Evolutionary conservation across 225 moss, liverwort and hornwort genomes (phyloP).

Genomic region (Neckera pumila): DNA sequence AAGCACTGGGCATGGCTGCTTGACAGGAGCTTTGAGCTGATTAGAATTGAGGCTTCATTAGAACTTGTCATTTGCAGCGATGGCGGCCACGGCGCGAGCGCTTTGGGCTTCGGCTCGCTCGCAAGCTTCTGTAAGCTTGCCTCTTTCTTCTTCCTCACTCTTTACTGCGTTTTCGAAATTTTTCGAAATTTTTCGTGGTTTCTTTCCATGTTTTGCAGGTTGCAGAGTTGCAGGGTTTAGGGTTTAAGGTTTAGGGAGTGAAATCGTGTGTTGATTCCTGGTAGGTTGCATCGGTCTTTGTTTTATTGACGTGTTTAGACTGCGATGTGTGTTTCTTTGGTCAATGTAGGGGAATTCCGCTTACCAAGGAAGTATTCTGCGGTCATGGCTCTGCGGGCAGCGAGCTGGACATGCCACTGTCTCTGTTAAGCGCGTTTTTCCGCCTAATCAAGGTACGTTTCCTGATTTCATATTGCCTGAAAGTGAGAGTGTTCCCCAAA

Average conservation of each 20-base stretch:
- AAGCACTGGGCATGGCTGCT: neutral
- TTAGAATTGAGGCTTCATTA: neutral
- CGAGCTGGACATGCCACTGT: slow-evolving; percentile 16
- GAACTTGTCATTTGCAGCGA: neutral
- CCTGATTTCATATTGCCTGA: neutral
- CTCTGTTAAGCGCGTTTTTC: slow-evolving; percentile 6
- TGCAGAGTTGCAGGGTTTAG: neutral
- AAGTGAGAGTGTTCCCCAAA: neutral
- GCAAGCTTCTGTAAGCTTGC: neutral
- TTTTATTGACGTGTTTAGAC: neutral
- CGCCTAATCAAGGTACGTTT: slow-evolving; percentile 23
- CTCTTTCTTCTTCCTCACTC: no score
- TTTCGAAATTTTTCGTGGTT: neutral
- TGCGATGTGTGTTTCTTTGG: neutral
- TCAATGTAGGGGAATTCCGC: slow-evolving; percentile 2
- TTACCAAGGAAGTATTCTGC: slow-evolving; percentile 2
- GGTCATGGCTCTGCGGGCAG: slow-evolving; percentile 25
- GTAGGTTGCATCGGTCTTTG: neutral
- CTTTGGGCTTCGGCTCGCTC: slow-evolving; percentile 32
- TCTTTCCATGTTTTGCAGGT: neutral
- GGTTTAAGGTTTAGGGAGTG: neutral
- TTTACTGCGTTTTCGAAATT: neutral
- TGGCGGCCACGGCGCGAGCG: slow-evolving; percentile 25
- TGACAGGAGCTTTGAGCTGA: neutral
- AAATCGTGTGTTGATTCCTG: neutral